Percentiles rank a stretch among this genome's conserved stretches.
These are phyloP conservation scores for Penicillium sp. DNA, from an alignment of 2,329 filamentous ascomycete species.

Conservation along the genomic window DNA sequence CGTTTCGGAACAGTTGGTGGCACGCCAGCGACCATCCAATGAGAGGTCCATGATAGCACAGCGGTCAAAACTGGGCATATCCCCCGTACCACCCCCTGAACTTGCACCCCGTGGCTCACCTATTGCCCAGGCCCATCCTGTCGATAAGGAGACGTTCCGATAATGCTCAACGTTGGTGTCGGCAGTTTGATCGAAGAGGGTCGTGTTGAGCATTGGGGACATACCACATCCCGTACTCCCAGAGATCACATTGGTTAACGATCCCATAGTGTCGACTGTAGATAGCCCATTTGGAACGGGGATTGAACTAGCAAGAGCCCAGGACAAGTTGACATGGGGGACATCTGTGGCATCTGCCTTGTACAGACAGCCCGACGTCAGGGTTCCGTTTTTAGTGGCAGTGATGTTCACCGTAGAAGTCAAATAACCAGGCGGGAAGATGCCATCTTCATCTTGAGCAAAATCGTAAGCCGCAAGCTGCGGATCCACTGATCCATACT, in stretches of 20 bases:
- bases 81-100: conserved; percentile 31
- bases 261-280: conserved; percentile 34
- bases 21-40: conserved; percentile 62
- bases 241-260: conserved; percentile 43
- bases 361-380: conserved; percentile 63
- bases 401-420: conserved; percentile 44
- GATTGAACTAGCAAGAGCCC: conserved; percentile 51
- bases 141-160: conserved; percentile 56
- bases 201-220: conserved; percentile 63
- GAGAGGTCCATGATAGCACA: conserved; percentile 63
- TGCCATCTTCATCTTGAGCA: conserved; percentile 54
- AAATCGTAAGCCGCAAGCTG: conserved; percentile 64
- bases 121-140: conserved; percentile 66
- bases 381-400: conserved; percentile 45
- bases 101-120: conserved; percentile 61
- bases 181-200: conserved; percentile 60
- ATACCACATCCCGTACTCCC: conserved; percentile 64
- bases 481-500: conserved; percentile 63
- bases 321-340: conserved; percentile 59
- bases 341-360: conserved; percentile 49
- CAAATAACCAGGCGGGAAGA: conserved; percentile 60
- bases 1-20: conserved; percentile 59
- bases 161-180: conserved; percentile 55
- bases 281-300: conserved; percentile 37
- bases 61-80: conserved; percentile 48